A percentile compares a stretch with the other conserved stretches of the same genome.
phyloP scores from a whole-genome alignment of 805 yeast genomes.

The Saccharomycopsis selenospora region DNA sequence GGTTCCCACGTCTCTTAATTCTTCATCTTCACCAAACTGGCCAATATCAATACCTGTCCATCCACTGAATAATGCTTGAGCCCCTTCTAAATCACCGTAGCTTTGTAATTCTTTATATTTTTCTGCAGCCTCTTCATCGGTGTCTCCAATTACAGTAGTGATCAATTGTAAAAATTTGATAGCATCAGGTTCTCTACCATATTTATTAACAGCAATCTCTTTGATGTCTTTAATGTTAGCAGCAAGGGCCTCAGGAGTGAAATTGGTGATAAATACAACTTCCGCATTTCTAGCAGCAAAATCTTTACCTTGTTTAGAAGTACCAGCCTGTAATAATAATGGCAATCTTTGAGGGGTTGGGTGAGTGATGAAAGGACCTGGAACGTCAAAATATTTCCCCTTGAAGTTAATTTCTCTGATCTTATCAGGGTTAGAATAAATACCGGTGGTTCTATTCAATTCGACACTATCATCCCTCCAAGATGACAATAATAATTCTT shows the following conservation, averaged over 20 bases:
- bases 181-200: conserved; percentile 31
- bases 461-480: conserved; percentile 38
- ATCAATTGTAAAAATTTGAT: conserved; percentile 34
- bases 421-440: conserved; percentile 34
- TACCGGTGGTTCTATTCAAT: conserved; percentile 26
- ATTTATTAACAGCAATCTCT: conserved; percentile 29
- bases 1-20: conserved; percentile 27
- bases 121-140: conserved; percentile 35
- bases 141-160: conserved; percentile 33
- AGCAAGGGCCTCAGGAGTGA: conserved; percentile 29
- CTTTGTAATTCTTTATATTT: conserved; percentile 30
- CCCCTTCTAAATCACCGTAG: conserved; percentile 36
- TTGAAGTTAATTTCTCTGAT: conserved; percentile 36
- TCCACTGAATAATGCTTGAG: conserved; percentile 34
- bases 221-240: conserved; percentile 29
- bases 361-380: conserved; percentile 37
- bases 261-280: conserved; percentile 34
- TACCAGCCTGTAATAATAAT: conserved; percentile 39
- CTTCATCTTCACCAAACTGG: conserved; percentile 29
- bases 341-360: conserved; percentile 41
- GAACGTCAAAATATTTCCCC: conserved; percentile 36
- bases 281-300: conserved; percentile 40
- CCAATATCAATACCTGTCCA: conserved; percentile 38
- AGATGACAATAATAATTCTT: conserved; percentile 34
- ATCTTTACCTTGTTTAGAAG: conserved; percentile 35